Evolutionary conservation across 1,139 yeast species (phyloP), one percentile per base, ranked within the genome.

Genomic region (Kurtzmaniella quercitrusa): DNA sequence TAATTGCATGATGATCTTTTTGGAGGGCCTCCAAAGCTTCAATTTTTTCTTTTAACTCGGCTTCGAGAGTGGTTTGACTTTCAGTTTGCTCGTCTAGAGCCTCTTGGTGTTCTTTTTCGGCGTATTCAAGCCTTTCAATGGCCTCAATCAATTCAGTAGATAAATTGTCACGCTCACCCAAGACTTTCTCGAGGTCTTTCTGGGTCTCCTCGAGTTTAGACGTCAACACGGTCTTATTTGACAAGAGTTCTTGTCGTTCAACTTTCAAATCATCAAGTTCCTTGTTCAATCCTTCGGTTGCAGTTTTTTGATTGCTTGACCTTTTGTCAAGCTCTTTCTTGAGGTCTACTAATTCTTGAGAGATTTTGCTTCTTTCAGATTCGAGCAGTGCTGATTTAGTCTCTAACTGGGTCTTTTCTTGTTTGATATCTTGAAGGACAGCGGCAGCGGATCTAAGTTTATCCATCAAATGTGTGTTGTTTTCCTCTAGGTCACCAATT

Each of bases 371-470:
- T 15, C 52, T 50, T 5, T 46, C 47, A 2, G 34, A 30, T 45
- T 51, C 52, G 15, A 34, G 4, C 5, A 9, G 3, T 18, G 11
- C 16, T n/a, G 14, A 19, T n/a, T 34, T 34, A 3, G 21, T 12
- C 15, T 33, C 35, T 16, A 43, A 34, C 3, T 8, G 30, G 11
- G 14, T 21, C 11, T 33, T n/a, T 26, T 46, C 33, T 3, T 33
- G 26, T n/a, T 44, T 45, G 6, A 19, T 35, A 14, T 40, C 40
- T 20, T 68, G 77, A 42, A 71, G 65, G 1, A 74, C 67, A 9
- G 60, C 57, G 1, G 78, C 77, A 7, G 80, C 80, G 5, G 76
- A 57, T 39, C 76, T 59, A 38, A 76, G 60, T 46, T 74, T 75
- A 21, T 62, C 69, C 70, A 75, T 65, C 28, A 62, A 59, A 52